Evolutionary conservation across 2,329 filamentous ascomycete genomes (phyloP).

Genomic region (Dactylellina haptotyla): DNA sequence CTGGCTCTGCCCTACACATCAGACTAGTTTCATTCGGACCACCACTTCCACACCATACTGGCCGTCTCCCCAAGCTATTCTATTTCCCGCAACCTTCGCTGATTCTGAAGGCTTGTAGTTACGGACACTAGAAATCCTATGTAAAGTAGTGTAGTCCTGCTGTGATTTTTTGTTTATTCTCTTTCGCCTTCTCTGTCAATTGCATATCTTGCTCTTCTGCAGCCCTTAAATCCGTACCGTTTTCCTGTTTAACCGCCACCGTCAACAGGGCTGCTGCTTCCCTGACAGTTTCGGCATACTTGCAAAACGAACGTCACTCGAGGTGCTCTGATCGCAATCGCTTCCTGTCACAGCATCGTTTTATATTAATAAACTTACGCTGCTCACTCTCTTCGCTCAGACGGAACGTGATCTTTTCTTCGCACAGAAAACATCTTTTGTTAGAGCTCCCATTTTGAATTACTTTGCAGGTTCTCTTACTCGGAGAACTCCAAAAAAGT

Average conservation of each 20-base stretch:
- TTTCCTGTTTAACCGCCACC: not conserved
- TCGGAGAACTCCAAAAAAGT: constrained; percentile 7
- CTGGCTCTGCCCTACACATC: constrained; percentile 23
- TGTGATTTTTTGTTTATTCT: not conserved
- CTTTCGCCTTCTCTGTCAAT: not conserved
- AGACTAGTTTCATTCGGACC: not conserved
- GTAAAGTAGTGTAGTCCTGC: constrained; percentile 27
- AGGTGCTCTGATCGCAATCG: constrained; percentile 24
- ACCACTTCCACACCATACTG: not conserved
- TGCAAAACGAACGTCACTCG: constrained; percentile 22
- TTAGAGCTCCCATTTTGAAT: not conserved
- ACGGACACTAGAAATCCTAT: constrained; percentile 13
- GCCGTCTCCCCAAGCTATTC: not conserved
- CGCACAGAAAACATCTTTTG: not conserved
- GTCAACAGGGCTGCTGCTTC: not conserved
- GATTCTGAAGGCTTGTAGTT: not conserved
- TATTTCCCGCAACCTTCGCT: constrained; percentile 14
- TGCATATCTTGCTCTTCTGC: not conserved
- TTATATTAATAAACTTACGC: constrained; percentile 32
- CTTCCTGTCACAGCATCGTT: constrained; percentile 34
- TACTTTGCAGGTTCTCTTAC: not conserved
- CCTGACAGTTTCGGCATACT: constrained; percentile 7
- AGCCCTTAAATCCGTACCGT: not conserved
- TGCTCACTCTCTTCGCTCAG: not conserved
- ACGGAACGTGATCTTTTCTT: constrained; percentile 17